Evolutionary conservation across 2,329 filamentous ascomycete genomes (phyloP), one percentile per base, ranked within the genome.

Genomic region (Aspergillus niger): DNA sequence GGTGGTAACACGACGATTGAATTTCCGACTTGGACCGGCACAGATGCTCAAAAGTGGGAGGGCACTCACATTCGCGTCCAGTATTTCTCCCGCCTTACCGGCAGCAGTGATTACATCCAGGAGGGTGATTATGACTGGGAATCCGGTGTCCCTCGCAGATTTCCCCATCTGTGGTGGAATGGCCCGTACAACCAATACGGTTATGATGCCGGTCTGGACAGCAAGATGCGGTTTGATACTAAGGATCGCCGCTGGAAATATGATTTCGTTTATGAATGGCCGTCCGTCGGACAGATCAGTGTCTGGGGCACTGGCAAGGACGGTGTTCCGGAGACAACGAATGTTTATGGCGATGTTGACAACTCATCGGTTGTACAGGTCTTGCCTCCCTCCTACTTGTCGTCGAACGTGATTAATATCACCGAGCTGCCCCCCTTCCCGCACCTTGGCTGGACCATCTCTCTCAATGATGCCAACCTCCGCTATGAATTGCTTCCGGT

Each of bases 291-390:
- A 58, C 86, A 88, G 67, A 73, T 88, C 58, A 89, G 88, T 65
- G 79, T 87, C 8, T 89, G 87, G 86, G 86, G 86, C 52, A 85
- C 88, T 67, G 86, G 88, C 67, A 80, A 82, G 0, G 82, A 87
- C 70, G 85, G 85, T 36, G 76, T 82, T 64, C 86, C 86, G 0
- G 86, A 89, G 71, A 79, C 85, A 60, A 82, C 82, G 3, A 80
- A 78, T 54, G 81, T 86, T 1, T 83, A 82, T 61, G 87, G 87
- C n/a, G 86, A 89, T 69, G 80, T 86, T 7, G 83, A 89, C 67
- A 78, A 78, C 26, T 86, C 88, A 68, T 79, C 77, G 2, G 77
- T 89, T 3, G 75, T 88, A 13, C 86, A 89, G 69, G 83, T 85
- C 30, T 77, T 89, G 20, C 83, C 85, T 1, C 86, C 86, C 2